Conservation (phyloP, 441 rosid genomes). For the Adansonia madagascariensis region DNA sequence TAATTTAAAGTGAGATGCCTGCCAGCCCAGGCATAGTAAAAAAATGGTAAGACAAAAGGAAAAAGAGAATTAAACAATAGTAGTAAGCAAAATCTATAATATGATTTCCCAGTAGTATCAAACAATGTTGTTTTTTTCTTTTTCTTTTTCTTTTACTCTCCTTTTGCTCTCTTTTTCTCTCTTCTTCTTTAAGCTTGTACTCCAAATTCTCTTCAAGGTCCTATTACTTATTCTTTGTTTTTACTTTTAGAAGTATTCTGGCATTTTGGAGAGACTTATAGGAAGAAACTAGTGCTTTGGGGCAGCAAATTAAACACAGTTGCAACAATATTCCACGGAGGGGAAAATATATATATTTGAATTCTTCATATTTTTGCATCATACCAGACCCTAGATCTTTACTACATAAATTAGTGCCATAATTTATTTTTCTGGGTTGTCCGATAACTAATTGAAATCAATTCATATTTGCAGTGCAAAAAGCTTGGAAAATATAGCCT, state of each 20-base stretch:
- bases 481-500: not conserved
- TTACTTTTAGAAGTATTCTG: not conserved
- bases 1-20: not conserved
- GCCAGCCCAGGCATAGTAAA: not conserved
- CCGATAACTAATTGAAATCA: not conserved
- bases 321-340: not conserved
- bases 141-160: not conserved
- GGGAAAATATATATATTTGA: not conserved
- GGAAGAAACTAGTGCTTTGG: not conserved
- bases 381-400: not conserved
- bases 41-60: not conserved
- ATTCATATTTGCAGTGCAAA: conserved; percentile 4
- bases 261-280: not conserved
- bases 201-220: not conserved
- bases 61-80: not conserved
- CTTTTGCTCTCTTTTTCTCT: not conserved
- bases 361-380: not conserved
- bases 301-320: not conserved
- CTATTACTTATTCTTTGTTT: conserved; percentile 16
- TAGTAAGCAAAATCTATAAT: not conserved
- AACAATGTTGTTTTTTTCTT: not conserved
- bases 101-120: not conserved
- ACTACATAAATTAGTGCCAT: not conserved
- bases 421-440: not conserved
- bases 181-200: conserved; percentile 8